phyloP scores from a whole-genome alignment of 1,284 basidiomycete genomes.

The Ganoderma leucocontextum region DNA sequence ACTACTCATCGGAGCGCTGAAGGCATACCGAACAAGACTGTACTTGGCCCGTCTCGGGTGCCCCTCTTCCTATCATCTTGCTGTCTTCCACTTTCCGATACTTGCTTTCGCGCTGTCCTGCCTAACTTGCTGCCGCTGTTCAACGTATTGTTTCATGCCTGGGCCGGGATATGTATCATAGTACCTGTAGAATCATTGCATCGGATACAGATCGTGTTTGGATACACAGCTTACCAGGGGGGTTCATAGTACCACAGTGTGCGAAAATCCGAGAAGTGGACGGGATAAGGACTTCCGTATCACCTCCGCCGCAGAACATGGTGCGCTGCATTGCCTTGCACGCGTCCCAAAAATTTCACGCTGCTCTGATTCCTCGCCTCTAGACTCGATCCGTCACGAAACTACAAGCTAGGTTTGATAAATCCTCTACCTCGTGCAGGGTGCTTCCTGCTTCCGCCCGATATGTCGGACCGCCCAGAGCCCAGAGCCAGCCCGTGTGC shows the following conservation, averaged over 20 bases:
- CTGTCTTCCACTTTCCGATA: constrained; percentile 1
- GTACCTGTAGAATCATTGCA: constrained; percentile 24
- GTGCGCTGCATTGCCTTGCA: constrained; percentile 21
- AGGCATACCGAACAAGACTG: background rate
- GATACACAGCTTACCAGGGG: constrained; percentile 11
- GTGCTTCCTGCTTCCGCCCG: constrained; percentile 29
- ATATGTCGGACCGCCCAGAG: constrained; percentile 32
- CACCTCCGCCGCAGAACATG: constrained; percentile 5
- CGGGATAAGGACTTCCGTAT: constrained; percentile 15
- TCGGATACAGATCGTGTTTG: background rate
- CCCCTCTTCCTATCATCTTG: background rate
- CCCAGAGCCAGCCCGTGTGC: constrained; percentile 17
- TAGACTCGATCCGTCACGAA: constrained; percentile 28
- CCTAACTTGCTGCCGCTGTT: constrained; percentile 9
- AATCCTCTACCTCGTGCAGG: constrained; percentile 24
- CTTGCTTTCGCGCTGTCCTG: constrained; percentile 25
- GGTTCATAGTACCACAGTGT: background rate
- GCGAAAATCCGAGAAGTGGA: constrained; percentile 2
- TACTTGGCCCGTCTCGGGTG: background rate
- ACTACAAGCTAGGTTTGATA: constrained; percentile 25
- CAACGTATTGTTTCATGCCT: constrained; percentile 13
- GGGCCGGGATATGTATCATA: constrained; percentile 21
- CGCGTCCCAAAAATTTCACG: constrained; percentile 23
- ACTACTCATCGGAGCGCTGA: constrained; percentile 52
- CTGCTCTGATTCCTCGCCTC: constrained; percentile 25